Percentiles rank a stretch among this genome's conserved stretches.
These are phyloP conservation scores for Candida maris DNA, from an alignment of 805 yeast species.

Conservation along the genomic window DNA sequence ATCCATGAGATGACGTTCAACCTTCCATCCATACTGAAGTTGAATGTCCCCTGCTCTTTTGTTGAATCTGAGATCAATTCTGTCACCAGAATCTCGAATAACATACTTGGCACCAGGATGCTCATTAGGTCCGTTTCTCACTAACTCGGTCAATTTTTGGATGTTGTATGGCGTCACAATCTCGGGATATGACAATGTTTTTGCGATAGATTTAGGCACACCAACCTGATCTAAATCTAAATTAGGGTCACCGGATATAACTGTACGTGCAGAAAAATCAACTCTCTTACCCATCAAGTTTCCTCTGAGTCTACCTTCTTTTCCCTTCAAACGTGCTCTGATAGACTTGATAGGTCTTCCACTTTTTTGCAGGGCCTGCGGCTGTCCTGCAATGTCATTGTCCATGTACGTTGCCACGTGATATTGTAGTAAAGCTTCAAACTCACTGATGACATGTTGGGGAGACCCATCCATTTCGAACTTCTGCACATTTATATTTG, in stretches of 20 bases:
- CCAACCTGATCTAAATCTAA: constrained; percentile 98
- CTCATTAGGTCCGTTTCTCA: constrained; percentile 97
- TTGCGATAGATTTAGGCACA: constrained; percentile 95
- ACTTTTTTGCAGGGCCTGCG: constrained; percentile 96
- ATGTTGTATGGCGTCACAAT: constrained; percentile 97
- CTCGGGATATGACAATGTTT: constrained; percentile 94
- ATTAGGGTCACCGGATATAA: constrained; percentile 98
- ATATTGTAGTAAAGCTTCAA: constrained; percentile 90
- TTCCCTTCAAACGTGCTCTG: constrained; percentile 99
- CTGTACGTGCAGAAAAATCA: constrained; percentile 98
- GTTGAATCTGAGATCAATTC: constrained; percentile 94
- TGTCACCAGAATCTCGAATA: constrained; percentile 97
- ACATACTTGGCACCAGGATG: constrained; percentile 99
- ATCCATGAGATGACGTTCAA: constrained; percentile 97
- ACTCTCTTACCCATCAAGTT: constrained; percentile 99
- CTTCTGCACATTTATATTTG: constrained; percentile 95
- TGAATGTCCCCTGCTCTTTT: constrained; percentile 98
- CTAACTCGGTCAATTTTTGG: constrained; percentile 86
- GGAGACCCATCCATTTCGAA: constrained; percentile 99
- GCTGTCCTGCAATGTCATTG: constrained; percentile 99
- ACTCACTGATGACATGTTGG: constrained; percentile 95
- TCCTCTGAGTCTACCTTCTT: constrained; percentile 98
- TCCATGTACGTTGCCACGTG: constrained; percentile 99
- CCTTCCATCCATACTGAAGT: constrained; percentile 98
- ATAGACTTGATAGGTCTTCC: constrained; percentile 98